Percentiles rank a stretch among this genome's conserved stretches.
Evolutionary conservation across 2,329 filamentous ascomycete species (phyloP).

Genomic region (Penicillium sp.): DNA sequence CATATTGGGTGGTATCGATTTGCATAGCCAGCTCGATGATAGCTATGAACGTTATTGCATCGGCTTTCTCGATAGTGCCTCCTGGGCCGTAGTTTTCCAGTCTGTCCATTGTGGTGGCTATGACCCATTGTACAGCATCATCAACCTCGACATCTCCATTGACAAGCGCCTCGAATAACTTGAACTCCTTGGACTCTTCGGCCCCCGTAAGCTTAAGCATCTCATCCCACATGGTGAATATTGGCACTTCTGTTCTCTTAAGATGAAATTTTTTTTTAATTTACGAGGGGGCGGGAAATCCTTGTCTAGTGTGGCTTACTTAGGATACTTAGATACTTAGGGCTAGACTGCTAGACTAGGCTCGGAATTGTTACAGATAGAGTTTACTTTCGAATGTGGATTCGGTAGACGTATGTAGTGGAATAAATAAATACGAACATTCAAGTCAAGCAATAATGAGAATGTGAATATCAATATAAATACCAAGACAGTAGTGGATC

Average conservation of each 20-base stretch:
- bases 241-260: neutral
- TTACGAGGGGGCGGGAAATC: no score
- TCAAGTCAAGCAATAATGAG: no score
- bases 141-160: neutral
- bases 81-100: neutral
- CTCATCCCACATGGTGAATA: neutral
- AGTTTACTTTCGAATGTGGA: no score
- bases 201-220: neutral
- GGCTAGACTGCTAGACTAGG: neutral
- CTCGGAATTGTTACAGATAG: no score
- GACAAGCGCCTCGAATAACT: neutral
- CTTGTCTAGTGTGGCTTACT: neutral
- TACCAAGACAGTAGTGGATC: no score
- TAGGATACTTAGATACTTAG: neutral
- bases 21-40: conserved; percentile 1
- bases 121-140: conserved; percentile 4
- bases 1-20: neutral
- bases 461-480: no score
- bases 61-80: conserved; percentile 2
- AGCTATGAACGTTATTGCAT: conserved; percentile 1
- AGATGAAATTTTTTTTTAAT: no score
- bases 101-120: conserved; percentile 1
- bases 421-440: no score
- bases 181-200: neutral
- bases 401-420: no score